phyloP scores from a whole-genome alignment of 768 basidiomycete species.

The Arthromyces matolae region DNA sequence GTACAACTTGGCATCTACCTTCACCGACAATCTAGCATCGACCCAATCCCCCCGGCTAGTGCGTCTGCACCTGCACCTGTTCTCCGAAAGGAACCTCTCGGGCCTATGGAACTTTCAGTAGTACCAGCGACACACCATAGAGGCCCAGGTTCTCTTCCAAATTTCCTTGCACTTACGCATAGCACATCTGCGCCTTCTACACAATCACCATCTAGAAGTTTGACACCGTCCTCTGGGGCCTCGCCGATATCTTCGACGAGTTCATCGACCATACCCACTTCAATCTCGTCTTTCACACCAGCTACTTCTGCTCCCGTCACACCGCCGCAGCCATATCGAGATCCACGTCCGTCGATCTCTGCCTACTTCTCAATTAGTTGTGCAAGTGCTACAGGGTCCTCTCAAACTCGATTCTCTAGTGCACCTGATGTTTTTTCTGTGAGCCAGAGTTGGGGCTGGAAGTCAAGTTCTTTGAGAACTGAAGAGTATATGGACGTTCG shows the following conservation, averaged over 20 bases:
- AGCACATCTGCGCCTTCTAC: slow-evolving; percentile 40
- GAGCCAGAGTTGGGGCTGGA: slow-evolving; percentile 94
- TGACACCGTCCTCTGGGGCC: slow-evolving; percentile 32
- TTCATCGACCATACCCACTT: slow-evolving; percentile 12
- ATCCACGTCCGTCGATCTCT: slow-evolving; percentile 64
- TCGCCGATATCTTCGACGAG: slow-evolving; percentile 20
- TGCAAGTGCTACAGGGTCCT: slow-evolving; percentile 74
- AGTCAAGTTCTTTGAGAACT: slow-evolving; percentile 48
- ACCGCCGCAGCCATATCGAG: slow-evolving; percentile 70
- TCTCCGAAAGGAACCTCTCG: slow-evolving; percentile 4
- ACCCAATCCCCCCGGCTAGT: slow-evolving; percentile 74
- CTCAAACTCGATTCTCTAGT: slow-evolving; percentile 79
- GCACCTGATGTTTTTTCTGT: slow-evolving; percentile 82
- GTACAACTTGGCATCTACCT: slow-evolving; percentile 85
- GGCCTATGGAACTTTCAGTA: slow-evolving; percentile 5
- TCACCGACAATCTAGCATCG: slow-evolving; percentile 79
- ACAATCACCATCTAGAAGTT: slow-evolving; percentile 40
- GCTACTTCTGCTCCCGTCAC: slow-evolving; percentile 42
- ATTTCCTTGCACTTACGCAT: slow-evolving; percentile 23
- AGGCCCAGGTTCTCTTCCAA: slow-evolving; percentile 29
- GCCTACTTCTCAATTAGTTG: slow-evolving; percentile 87
- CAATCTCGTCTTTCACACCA: slow-evolving; percentile 21
- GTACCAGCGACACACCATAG: slow-evolving; percentile 20
- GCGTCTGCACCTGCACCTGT: slow-evolving; percentile 33
- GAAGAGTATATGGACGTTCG: slow-evolving; percentile 48